Evolutionary conservation across 2,329 filamentous ascomycete species (phyloP).

Genomic region (Penicillium verrucosum): DNA sequence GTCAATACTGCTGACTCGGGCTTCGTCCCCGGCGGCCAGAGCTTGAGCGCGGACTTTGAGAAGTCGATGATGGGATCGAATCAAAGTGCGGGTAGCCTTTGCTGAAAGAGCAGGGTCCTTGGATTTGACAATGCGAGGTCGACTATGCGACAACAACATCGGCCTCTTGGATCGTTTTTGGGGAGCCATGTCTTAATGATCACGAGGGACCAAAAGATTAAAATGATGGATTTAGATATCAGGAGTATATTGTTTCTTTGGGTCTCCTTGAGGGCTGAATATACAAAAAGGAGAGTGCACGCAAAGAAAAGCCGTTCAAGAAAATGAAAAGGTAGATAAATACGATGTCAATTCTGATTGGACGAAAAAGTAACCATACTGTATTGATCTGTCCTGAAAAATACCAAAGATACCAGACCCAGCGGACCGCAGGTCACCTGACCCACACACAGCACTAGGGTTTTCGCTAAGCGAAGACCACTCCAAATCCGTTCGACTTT

Average conservation of each 20-base stretch:
- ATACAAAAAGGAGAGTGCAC: neutral
- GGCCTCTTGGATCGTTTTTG: constrained; percentile 36
- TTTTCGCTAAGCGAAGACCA: constrained; percentile 43
- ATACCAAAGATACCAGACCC: constrained; percentile 11
- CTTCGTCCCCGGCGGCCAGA: constrained; percentile 44
- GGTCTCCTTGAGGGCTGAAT: neutral
- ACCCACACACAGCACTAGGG: constrained; percentile 40
- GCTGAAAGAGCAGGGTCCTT: constrained; percentile 49
- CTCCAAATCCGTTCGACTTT: constrained; percentile 37
- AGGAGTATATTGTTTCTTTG: too few relatives aligned
- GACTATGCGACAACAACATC: constrained; percentile 43
- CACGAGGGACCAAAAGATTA: neutral
- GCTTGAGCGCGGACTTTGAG: constrained; percentile 57
- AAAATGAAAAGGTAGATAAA: constrained; percentile 1
- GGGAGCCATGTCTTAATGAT: constrained; percentile 23
- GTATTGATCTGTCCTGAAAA: neutral
- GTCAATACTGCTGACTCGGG: constrained; percentile 44
- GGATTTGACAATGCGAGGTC: constrained; percentile 42
- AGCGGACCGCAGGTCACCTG: constrained; percentile 30
- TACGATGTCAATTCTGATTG: constrained; percentile 3
- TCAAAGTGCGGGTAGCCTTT: constrained; percentile 56
- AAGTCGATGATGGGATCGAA: constrained; percentile 58
- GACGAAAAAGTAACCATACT: neutral
- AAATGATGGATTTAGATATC: too few relatives aligned
- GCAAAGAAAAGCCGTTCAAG: constrained; percentile 3